Base-by-base conservation (phyloP, 2,329 filamentous ascomycete species). In the Cryphonectria radicalis region DNA sequence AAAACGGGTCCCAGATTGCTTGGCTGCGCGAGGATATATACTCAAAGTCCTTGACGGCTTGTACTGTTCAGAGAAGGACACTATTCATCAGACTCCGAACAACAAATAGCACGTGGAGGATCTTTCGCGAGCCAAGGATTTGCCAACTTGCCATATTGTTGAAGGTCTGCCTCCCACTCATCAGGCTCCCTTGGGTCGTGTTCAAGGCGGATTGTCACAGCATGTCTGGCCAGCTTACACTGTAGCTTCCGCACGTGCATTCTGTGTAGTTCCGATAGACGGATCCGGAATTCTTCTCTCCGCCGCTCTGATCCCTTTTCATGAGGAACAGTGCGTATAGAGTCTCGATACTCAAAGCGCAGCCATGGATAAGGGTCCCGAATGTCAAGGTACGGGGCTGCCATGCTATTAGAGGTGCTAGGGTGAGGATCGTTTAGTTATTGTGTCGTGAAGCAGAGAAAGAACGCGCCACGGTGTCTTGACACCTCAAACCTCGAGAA, bases 171-270 rank as follows among this genome's bases (percentile, higher is more conserved):
- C 25, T 70, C 69, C 69, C 69, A 70, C 1, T 35, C 28, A 4
- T 14, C 4, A 46, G 55, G 37, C 6, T 66, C 50, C 19, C 25
- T 63, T 4, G 53, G 53, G 17, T 14, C n/a, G 53, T 25, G 3
- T 13, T 25, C 42, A 14, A 19, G 50, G 3, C 46, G 59, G 32
- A 70, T 70, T 6, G 37, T 5, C 13, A 70, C 64, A 6, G 42
- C 46, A 22, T 67, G 63, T 7, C 46, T 46, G 8, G 67, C 43
- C 17, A 70, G 43, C 28, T 35, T 43, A 25, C 35, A 11, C 8
- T 70, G 57, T 1, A 70, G n/a, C 19, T 70, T 67, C 4, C 69
- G 42, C 5, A 68, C 32, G 22, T 67, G 57, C 64, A 70, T 67
- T 4, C 64, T 55, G 19, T 70, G 43, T 57, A 70, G 32, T 22